A percentile compares a stretch with the other conserved stretches of the same genome.
Evolutionary conservation across 768 basidiomycete species (phyloP).

Genomic region (Lactarius indigo): DNA sequence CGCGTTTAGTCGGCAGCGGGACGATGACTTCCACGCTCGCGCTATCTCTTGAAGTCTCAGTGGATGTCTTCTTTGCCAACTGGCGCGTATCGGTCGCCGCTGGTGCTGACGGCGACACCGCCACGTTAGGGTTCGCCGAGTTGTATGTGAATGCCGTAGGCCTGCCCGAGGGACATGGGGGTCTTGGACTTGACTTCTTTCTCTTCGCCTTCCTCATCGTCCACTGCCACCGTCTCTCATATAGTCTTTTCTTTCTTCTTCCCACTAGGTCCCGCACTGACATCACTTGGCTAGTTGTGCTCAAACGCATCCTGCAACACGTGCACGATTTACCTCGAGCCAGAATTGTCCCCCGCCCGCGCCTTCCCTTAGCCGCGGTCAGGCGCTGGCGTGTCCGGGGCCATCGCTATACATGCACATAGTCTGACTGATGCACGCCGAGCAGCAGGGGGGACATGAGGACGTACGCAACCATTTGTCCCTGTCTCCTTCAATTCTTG

Average conservation of each 20-base stretch:
- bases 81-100: neutral
- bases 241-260: neutral
- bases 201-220: neutral
- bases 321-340: neutral
- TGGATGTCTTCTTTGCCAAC: neutral
- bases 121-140: constrained; percentile 9
- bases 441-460: neutral
- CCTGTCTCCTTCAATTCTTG: neutral
- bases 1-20: neutral
- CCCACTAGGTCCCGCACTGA: neutral
- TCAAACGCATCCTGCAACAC: constrained; percentile 10
- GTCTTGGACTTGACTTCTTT: neutral
- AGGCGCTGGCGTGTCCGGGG: neutral
- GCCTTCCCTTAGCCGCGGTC: neutral
- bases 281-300: neutral
- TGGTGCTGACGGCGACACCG: neutral
- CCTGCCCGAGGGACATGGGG: neutral
- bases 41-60: neutral
- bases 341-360: neutral
- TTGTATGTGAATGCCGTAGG: constrained; percentile 14
- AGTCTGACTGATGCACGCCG: neutral
- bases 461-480: neutral
- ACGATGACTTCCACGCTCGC: neutral
- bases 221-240: neutral
- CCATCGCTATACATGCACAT: neutral